Evolutionary conservation across 2,329 filamentous ascomycete genomes (phyloP).

Genomic region (Cadophora malorum): DNA sequence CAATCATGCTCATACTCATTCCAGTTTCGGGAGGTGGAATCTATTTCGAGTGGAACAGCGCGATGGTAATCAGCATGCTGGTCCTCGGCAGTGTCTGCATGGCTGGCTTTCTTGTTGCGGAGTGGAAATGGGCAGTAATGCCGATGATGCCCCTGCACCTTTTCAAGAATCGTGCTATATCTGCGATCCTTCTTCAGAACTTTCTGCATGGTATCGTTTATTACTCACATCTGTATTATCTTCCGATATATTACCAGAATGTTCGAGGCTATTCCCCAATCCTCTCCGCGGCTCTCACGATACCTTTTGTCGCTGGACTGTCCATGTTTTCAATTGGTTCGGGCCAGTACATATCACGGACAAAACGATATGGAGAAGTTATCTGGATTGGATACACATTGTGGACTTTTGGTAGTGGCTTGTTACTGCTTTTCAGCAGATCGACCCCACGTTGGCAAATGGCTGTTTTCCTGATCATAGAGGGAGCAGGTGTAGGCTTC

Average conservation of each 20-base stretch:
- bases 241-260: constrained; percentile 68
- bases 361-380: constrained; percentile 63
- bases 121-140: constrained; percentile 60
- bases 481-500: constrained; percentile 60
- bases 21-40: constrained; percentile 66
- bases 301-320: constrained; percentile 57
- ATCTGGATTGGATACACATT: constrained; percentile 52
- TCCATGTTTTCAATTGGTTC: constrained; percentile 53
- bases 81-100: constrained; percentile 54
- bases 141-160: constrained; percentile 65
- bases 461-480: constrained; percentile 55
- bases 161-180: constrained; percentile 60
- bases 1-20: constrained; percentile 65
- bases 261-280: constrained; percentile 46
- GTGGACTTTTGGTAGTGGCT: constrained; percentile 57
- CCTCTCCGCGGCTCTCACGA: constrained; percentile 58
- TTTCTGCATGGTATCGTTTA: constrained; percentile 66
- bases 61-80: constrained; percentile 66
- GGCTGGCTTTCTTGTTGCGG: constrained; percentile 58
- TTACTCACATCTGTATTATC: constrained; percentile 63
- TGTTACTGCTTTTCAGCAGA: constrained; percentile 57
- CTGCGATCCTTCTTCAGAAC: constrained; percentile 61
- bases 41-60: constrained; percentile 61
- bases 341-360: constrained; percentile 63
- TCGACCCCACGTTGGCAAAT: constrained; percentile 55